phyloP scores from a whole-genome alignment of 108 stramenopile species.

The Cyclostephanos tholiformis region DNA sequence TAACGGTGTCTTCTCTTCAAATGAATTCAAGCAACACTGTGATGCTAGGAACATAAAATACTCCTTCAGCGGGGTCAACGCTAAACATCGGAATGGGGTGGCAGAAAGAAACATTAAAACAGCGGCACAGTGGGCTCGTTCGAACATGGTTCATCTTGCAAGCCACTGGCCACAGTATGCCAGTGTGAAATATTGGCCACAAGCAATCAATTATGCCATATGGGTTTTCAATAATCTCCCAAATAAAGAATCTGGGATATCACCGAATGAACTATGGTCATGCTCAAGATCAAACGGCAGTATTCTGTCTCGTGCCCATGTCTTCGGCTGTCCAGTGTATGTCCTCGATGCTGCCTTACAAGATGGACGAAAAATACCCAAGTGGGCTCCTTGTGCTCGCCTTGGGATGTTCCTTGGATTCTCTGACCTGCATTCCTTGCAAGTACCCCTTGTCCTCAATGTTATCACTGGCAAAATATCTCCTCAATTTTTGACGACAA shows the following conservation, averaged over 20 bases:
- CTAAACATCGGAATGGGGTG: too few relatives aligned
- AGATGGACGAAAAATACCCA: slow-evolving; percentile 39
- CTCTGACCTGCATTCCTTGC: not conserved
- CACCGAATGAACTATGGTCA: slow-evolving; percentile 32
- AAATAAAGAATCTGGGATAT: slow-evolving; percentile 13
- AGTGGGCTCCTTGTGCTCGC: not conserved
- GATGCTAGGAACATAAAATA: too few relatives aligned
- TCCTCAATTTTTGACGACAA: slow-evolving; percentile 20
- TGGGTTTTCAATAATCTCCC: too few relatives aligned
- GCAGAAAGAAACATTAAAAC: too few relatives aligned
- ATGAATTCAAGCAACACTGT: slow-evolving; percentile 12
- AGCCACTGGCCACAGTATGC: too few relatives aligned
- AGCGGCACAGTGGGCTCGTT: too few relatives aligned
- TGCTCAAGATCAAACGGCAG: not conserved
- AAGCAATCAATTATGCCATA: too few relatives aligned
- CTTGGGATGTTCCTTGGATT: slow-evolving; percentile 8
- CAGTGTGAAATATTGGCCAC: too few relatives aligned
- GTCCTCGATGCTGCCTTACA: slow-evolving; percentile 9
- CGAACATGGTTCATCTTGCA: too few relatives aligned
- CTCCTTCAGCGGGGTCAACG: too few relatives aligned
- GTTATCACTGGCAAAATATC: slow-evolving; percentile 1
- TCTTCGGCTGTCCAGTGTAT: slow-evolving; percentile 34
- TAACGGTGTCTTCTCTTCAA: slow-evolving; percentile 41
- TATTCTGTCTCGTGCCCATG: slow-evolving; percentile 18
- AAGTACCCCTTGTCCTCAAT: slow-evolving; percentile 2